Conservation (phyloP, 164 flowering plant species). For the Kalanchoe fedtschenkoi region DNA sequence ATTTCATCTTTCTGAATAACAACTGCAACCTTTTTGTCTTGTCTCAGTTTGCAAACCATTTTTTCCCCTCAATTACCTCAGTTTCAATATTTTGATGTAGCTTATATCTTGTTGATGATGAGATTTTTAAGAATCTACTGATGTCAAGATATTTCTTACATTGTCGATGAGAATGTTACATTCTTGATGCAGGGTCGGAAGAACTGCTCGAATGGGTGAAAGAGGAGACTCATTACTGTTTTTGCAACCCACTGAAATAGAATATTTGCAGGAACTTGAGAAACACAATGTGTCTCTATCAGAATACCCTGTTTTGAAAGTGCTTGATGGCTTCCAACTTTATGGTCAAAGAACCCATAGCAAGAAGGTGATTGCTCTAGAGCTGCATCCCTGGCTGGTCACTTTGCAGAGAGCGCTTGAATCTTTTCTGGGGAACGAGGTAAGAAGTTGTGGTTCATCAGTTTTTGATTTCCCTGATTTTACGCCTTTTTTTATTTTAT, state of each 20-base stretch:
- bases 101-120: neutral
- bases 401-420: constrained; percentile 67
- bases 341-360: constrained; percentile 24
- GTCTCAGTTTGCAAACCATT: neutral
- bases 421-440: constrained; percentile 46
- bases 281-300: constrained; percentile 65
- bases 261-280: constrained; percentile 61
- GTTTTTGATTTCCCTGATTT: neutral
- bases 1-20: neutral
- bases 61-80: neutral
- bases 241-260: constrained; percentile 77
- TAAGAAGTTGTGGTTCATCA: constrained; percentile 13
- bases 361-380: constrained; percentile 46
- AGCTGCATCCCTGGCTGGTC: constrained; percentile 73
- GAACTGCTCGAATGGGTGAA: constrained; percentile 94
- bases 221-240: constrained; percentile 76
- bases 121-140: neutral
- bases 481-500: neutral
- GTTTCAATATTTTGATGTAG: neutral
- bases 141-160: constrained; percentile 10
- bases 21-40: neutral
- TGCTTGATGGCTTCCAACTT: constrained; percentile 51
- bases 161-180: neutral
- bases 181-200: constrained; percentile 69
- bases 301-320: constrained; percentile 66